A percentile compares a stretch with the other conserved stretches of the same genome.
phyloP scores from a whole-genome alignment of 2,329 filamentous ascomycete species.

The Neospermospora avenae region DNA sequence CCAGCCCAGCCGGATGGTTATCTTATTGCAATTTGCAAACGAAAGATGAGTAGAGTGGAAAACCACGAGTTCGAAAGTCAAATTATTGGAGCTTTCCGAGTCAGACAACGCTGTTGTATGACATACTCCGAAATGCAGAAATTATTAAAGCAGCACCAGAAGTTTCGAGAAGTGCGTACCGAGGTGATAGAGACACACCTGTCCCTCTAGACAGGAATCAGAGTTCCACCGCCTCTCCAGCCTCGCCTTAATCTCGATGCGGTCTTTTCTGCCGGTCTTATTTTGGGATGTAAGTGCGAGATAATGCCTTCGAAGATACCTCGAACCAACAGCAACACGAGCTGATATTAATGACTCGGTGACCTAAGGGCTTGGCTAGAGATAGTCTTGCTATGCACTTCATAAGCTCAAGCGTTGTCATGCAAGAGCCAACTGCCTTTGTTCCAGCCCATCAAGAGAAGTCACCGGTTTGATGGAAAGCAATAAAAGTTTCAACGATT shows the following conservation, averaged over 20 bases:
- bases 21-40: neutral
- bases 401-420: neutral
- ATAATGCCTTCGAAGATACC: neutral
- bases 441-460: constrained; percentile 12
- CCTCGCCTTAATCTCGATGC: neutral
- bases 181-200: neutral
- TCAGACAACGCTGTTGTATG: neutral
- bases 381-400: neutral
- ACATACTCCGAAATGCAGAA: neutral
- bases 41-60: neutral
- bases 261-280: neutral
- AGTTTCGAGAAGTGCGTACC: neutral
- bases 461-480: constrained; percentile 1
- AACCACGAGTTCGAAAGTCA: neutral
- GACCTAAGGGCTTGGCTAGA: neutral
- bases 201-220: neutral
- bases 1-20: neutral
- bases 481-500: constrained; percentile 15
- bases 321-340: neutral
- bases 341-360: neutral
- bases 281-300: neutral
- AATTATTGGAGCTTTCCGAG: constrained; percentile 2
- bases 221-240: neutral
- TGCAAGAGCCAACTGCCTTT: neutral
- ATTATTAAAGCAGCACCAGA: neutral